These are phyloP conservation scores for Draba incana DNA, from an alignment of 345 rosid species.

Conservation along the genomic window DNA sequence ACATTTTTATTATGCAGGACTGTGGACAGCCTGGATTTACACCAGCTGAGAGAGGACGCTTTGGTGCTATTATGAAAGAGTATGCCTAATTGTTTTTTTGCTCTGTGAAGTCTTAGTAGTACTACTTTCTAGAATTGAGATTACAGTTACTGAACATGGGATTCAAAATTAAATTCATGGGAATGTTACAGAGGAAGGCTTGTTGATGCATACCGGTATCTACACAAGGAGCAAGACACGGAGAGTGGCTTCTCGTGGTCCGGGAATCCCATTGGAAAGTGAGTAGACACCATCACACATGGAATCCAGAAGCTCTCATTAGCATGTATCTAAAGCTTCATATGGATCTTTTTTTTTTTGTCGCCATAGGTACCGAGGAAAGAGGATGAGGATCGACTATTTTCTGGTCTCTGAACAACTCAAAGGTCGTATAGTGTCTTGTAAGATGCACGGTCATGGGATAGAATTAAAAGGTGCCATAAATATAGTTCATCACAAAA, in stretches of 20 bases:
- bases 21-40: slow-evolving; percentile 98
- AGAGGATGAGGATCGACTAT: slow-evolving; percentile 92
- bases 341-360: background rate
- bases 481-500: slow-evolving; percentile 1
- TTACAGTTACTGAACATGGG: background rate
- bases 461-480: slow-evolving; percentile 75
- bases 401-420: slow-evolving; percentile 78
- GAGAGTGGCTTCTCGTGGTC: slow-evolving; percentile 96
- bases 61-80: slow-evolving; percentile 77
- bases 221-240: slow-evolving; percentile 87
- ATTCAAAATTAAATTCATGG: slow-evolving; percentile 4
- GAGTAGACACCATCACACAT: slow-evolving; percentile 38
- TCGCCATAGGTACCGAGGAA: slow-evolving; percentile 77
- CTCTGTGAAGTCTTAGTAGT: slow-evolving; percentile 5
- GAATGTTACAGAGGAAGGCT: slow-evolving; percentile 72
- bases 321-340: slow-evolving; percentile 9
- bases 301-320: background rate
- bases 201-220: slow-evolving; percentile 78
- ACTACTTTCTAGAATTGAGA: slow-evolving; percentile 5
- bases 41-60: slow-evolving; percentile 86
- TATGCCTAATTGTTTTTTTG: slow-evolving; percentile 39
- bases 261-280: slow-evolving; percentile 92
- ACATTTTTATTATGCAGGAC: slow-evolving; percentile 55
- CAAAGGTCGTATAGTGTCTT: slow-evolving; percentile 59
- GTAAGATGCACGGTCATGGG: slow-evolving; percentile 84